Conservation (phyloP, 352 stramenopile genomes). For the Phytophthora agathidicida region DNA sequence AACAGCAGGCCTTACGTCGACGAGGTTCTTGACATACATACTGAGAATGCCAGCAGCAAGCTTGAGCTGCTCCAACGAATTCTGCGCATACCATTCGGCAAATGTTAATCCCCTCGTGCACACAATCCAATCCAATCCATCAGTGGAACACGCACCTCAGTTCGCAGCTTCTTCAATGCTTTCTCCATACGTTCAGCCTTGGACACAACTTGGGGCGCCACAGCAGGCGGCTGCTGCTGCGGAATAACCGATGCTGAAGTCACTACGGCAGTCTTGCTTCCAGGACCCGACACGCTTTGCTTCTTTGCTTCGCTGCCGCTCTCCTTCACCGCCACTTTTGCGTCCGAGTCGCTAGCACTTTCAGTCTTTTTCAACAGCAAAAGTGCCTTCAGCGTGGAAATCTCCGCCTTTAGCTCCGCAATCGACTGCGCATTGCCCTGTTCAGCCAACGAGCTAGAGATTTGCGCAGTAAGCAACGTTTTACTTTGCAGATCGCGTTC, state of each 20-base stretch:
- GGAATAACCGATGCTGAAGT: neutral
- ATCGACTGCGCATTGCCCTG: conserved; percentile 65
- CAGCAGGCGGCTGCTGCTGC: conserved; percentile 15
- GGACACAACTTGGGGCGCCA: conserved; percentile 16
- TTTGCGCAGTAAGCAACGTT: conserved; percentile 44
- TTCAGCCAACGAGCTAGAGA: conserved; percentile 53
- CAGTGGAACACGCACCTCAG: too few relatives aligned
- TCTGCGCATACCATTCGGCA: conserved; percentile 39
- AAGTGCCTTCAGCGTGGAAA: conserved; percentile 68
- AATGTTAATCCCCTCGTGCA: neutral
- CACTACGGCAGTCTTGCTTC: conserved; percentile 2
- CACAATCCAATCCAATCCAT: too few relatives aligned
- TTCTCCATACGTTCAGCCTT: conserved; percentile 53
- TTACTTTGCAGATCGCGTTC: conserved; percentile 60
- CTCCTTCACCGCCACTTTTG: neutral
- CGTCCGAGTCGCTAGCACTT: neutral
- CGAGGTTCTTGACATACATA: conserved; percentile 90
- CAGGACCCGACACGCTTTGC: neutral
- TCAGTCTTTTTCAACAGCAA: conserved; percentile 43
- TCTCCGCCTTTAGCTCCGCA: conserved; percentile 69
- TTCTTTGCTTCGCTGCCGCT: conserved; percentile 8
- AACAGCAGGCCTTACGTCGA: conserved; percentile 52
- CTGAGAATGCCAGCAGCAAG: conserved; percentile 71
- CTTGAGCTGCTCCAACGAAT: conserved; percentile 73
- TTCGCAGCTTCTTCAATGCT: conserved; percentile 55